Conservation (phyloP, 108 stramenopile species). For the Mediolabrus comicus region DNA sequence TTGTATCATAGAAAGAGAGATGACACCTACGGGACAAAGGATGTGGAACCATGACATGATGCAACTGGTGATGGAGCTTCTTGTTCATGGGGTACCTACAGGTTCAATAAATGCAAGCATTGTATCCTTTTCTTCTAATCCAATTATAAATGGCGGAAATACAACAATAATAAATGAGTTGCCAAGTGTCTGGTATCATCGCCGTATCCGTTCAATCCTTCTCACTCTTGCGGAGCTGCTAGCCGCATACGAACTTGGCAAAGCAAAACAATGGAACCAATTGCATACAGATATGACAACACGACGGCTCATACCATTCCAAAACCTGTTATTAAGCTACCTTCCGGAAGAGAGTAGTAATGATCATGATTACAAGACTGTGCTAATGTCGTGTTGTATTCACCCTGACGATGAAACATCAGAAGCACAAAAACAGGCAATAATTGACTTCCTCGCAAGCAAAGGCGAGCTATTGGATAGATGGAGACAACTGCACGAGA, state of each 20-base stretch:
- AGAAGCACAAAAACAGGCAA: background rate
- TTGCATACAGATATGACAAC: conserved; percentile 8
- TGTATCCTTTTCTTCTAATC: no score
- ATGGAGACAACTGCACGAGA: no score
- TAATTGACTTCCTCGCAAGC: background rate
- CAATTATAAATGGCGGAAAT: no score
- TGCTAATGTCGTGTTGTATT: background rate
- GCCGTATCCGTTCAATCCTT: background rate
- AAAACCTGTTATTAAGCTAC: background rate
- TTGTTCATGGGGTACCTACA: no score
- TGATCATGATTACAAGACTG: background rate
- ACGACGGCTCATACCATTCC: background rate
- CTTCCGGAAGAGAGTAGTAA: background rate
- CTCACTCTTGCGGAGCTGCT: background rate
- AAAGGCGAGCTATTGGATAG: background rate
- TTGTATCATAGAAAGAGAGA: no score
- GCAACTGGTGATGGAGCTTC: no score
- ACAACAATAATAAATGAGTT: background rate
- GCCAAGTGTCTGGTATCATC: background rate
- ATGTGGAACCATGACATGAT: no score
- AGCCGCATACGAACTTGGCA: conserved; percentile 15
- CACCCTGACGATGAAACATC: background rate
- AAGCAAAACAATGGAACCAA: conserved; percentile 5
- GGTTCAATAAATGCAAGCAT: no score
- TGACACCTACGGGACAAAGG: no score